Base-by-base conservation (phyloP, 495 filamentous ascomycete genomes). In the Amniculicola lignicola region DNA sequence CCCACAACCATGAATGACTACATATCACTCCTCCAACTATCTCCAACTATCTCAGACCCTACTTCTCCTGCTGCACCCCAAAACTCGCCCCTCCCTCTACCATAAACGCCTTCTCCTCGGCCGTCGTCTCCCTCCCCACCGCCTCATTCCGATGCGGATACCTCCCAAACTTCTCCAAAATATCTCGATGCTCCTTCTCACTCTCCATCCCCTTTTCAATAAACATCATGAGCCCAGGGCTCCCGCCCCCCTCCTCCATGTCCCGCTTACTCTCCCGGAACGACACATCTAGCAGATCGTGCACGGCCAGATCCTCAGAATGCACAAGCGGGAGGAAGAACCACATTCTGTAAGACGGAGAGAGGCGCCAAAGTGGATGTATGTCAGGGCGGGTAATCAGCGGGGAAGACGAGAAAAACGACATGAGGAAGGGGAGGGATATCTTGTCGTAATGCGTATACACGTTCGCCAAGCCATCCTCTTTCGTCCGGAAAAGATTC, bases 361-460 rank as follows among this genome's bases (percentile, higher is more conserved):
- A 9, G 35, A 45, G 37, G 36, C 50, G 41, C 57, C 51, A 64
- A 9, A 31, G 40, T 1, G 60, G 59, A 22, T 63, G 45, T 3
- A 61, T 25, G 23, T 66, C 63, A 14, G 41, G 36, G 19, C 63
- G 59, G 10, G 6, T 22, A 10, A 57, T 42, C n/a, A n/a, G n/a
- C 1, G 53, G 40, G 19, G 41, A 19, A 27, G 59, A 38, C 3
- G 48, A 29, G 5, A 28, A n/a, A 3, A 41, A 48, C 9, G 60
- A 28, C 19, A 62, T 16, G 19, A 29, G 14, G 7, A 11, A 12
- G 10, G 52, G 24, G 2, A 66, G 19, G 3, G 63, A 29, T 19
- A 79, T 64, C 0, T 69, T 71, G 52, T 79, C 76, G 42, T 77
- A 77, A 54, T 77, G 72, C 1, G 38, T 62, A 57, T 75, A 79